These are phyloP conservation scores for Salicornia ramosissima DNA, from an alignment of 148 eudicot genomes.

Conservation along the genomic window DNA sequence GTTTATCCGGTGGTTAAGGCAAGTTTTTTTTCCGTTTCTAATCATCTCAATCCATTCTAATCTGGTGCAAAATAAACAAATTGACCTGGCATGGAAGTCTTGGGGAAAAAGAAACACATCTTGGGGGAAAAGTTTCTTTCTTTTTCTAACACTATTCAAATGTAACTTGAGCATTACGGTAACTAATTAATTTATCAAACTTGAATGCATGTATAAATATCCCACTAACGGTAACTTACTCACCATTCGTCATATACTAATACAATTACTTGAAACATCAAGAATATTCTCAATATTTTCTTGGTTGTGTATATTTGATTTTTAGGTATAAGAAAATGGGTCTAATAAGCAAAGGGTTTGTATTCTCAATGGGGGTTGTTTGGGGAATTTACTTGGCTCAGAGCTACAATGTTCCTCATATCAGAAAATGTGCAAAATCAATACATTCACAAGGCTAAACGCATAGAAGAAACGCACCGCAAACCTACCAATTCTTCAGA, in stretches of 20 bases:
- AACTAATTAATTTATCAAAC: too few species aligned
- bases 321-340: slow-evolving; percentile 10
- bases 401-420: slow-evolving; percentile 23
- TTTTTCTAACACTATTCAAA: not conserved
- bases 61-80: too few species aligned
- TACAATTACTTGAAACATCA: not conserved
- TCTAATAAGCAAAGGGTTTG: slow-evolving; percentile 17
- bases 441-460: not conserved
- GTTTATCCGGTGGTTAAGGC: too few species aligned
- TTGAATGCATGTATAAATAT: not conserved
- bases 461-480: slow-evolving; percentile 25
- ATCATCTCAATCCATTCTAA: too few species aligned
- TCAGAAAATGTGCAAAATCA: slow-evolving; percentile 15
- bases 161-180: not conserved
- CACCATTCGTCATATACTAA: not conserved
- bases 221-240: not conserved
- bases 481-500: slow-evolving; percentile 10
- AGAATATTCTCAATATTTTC: not conserved
- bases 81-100: slow-evolving; percentile 7
- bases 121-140: too few species aligned
- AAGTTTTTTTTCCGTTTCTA: too few species aligned
- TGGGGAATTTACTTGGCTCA: slow-evolving; percentile 28
- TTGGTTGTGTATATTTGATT: not conserved
- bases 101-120: slow-evolving; percentile 7
- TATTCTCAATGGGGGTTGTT: slow-evolving; percentile 20